Percentiles rank a stretch among this genome's conserved stretches.
These are phyloP conservation scores for Saccharomyces jurei DNA, from an alignment of 805 yeast species.

Conservation along the genomic window DNA sequence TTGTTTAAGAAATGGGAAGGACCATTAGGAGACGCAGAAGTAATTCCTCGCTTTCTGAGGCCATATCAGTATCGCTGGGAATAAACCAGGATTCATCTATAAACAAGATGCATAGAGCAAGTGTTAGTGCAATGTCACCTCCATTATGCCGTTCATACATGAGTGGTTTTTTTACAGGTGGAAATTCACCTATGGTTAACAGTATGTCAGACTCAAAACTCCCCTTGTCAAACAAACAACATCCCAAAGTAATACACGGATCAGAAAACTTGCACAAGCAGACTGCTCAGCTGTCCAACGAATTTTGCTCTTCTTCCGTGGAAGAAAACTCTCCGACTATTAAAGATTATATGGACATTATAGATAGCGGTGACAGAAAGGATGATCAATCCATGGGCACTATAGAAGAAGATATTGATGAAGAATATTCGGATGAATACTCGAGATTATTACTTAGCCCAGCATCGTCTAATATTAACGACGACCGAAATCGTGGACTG, in stretches of 20 bases:
- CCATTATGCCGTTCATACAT: constrained; percentile 26
- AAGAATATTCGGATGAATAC: constrained; percentile 3
- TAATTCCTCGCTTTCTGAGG: constrained; percentile 17
- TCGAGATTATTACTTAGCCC: constrained; percentile 12
- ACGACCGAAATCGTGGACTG: constrained; percentile 1
- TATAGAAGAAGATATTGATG: constrained; percentile 1
- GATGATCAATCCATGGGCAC: neutral
- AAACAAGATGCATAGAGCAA: neutral
- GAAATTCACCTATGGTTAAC: neutral
- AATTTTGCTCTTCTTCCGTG: constrained; percentile 15
- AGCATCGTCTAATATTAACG: constrained; percentile 5
- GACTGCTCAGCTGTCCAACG: constrained; percentile 28
- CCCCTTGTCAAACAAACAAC: constrained; percentile 1
- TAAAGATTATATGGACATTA: constrained; percentile 8
- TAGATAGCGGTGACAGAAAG: constrained; percentile 6
- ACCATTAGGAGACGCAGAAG: neutral
- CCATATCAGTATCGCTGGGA: constrained; percentile 27
- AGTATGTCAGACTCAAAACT: neutral
- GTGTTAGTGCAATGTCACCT: neutral
- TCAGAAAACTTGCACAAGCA: constrained; percentile 25
- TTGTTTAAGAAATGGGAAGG: neutral
- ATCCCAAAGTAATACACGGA: constrained; percentile 17
- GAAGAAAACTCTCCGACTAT: constrained; percentile 12
- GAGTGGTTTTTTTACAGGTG: constrained; percentile 9
- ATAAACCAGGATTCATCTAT: constrained; percentile 12